Base-by-base conservation (phyloP, 1,284 basidiomycete genomes). In the Ustilago tritici region DNA sequence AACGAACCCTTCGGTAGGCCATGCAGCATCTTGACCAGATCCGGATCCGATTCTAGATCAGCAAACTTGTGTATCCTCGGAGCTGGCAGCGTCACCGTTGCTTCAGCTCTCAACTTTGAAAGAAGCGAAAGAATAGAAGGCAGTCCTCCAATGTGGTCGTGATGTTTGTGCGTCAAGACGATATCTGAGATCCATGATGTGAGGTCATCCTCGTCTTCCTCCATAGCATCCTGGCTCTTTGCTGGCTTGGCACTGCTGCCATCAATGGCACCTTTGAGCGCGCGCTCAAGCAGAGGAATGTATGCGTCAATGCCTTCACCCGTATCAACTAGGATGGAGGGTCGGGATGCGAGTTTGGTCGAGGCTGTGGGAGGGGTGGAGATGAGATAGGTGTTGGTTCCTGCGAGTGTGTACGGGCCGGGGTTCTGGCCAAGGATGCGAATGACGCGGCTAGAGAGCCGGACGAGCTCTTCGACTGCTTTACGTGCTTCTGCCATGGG, bases 311-410 rank as follows among this genome's bases (percentile, higher is more conserved):
- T 88, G 0, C 92, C 93, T 85, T 95, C 91, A n/a, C 92, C 94
- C 1, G 95, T 93, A 87, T 98, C 95, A 77, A 98, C 88, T 31
- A 98, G 91, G 57, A 93, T 90, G 82, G 90, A 74, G 0, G 40
- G 94, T 4, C 90, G 93, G 78, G 90, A 91, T 66, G 87, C 32
- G 49, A 73, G 50, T 43, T 65, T 56, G 61, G 67, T 49, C 87
- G 88, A 65, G 32, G 76, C 47, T 2, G 57, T 61, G 11, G 74
- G 67, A 6, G 77, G 78, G 23, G 71, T 65, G 38, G 93, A 92
- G 55, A 98, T 85, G 69, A 98, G 89, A 85, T 98, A 98, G 1
- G 94, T 96, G 85, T 98, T 98, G 1, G 95, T 98, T 19, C 94
- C 94, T 43, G 75, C 93, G 0, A 98, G 89, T 0, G 95, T 96